These are phyloP conservation scores for Geotrichum fermentans DNA, from an alignment of 1,139 yeast genomes.

Conservation along the genomic window DNA sequence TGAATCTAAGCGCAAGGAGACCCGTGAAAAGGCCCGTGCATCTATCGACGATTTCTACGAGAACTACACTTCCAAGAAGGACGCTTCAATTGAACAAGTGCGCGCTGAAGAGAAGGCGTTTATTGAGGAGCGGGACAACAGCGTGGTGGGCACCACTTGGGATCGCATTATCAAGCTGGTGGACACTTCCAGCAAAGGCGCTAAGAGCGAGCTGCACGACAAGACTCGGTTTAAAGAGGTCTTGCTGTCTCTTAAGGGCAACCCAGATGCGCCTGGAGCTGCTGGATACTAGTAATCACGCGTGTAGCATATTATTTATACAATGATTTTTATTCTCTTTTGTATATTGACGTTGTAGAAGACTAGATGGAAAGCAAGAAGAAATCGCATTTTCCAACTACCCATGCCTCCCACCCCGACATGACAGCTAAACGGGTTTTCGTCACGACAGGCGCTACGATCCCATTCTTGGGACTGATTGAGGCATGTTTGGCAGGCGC, in stretches of 20 bases:
- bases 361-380: neutral
- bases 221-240: constrained; percentile 68
- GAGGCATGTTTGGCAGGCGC: constrained; percentile 37
- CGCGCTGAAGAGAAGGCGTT: constrained; percentile 62
- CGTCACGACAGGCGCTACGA: constrained; percentile 83
- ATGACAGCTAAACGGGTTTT: constrained; percentile 34
- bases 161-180: constrained; percentile 62
- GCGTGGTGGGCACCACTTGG: constrained; percentile 76
- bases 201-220: constrained; percentile 51
- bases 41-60: constrained; percentile 93
- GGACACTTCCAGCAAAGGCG: constrained; percentile 43
- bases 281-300: constrained; percentile 48
- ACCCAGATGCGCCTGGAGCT: constrained; percentile 70
- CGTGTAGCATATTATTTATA: neutral
- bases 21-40: constrained; percentile 70
- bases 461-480: constrained; percentile 61
- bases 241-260: constrained; percentile 60
- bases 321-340: neutral
- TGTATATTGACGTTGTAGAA: too few relatives aligned
- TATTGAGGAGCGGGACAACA: constrained; percentile 70
- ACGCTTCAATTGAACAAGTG: constrained; percentile 56
- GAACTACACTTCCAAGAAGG: constrained; percentile 82
- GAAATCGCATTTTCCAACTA: too few relatives aligned
- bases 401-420: neutral
- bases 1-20: constrained; percentile 58